These are phyloP conservation scores for Naganishia friedmannii DNA, from an alignment of 768 basidiomycete genomes.

Conservation along the genomic window DNA sequence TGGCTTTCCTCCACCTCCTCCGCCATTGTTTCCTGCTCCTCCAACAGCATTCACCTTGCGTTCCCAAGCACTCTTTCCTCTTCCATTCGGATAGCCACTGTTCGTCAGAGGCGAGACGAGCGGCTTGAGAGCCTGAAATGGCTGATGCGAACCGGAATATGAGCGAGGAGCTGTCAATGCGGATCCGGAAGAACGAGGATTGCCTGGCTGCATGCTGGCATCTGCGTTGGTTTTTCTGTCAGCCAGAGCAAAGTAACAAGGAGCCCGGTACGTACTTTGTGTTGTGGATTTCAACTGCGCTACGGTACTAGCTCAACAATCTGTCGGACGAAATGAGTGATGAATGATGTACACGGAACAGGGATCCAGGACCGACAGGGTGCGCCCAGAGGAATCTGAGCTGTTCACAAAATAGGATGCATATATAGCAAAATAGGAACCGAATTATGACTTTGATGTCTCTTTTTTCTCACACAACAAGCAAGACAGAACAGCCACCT, in stretches of 20 bases:
- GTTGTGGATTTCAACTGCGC: neutral
- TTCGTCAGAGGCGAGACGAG: slow-evolving; percentile 13
- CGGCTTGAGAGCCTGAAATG: slow-evolving; percentile 10
- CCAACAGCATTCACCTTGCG: neutral
- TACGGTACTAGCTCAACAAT: neutral
- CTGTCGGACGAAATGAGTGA: neutral
- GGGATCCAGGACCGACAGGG: neutral
- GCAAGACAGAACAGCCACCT: too few species aligned
- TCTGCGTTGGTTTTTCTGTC: neutral
- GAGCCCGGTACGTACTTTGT: neutral
- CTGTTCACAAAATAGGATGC: too few species aligned
- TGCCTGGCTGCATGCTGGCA: neutral
- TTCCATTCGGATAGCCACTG: neutral
- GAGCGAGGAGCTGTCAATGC: neutral
- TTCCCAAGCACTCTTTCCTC: neutral
- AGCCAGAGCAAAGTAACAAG: too few species aligned
- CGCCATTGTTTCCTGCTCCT: neutral
- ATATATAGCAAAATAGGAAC: too few species aligned
- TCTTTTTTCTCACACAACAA: neutral
- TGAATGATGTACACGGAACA: neutral
- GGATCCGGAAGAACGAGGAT: neutral
- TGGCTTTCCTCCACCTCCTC: slow-evolving; percentile 8
- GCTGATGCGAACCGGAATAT: neutral
- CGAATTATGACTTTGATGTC: too few species aligned
- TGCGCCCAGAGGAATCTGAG: neutral